Evolutionary conservation across 139 green algal genomes (phyloP).

Genomic region (Chlorella sorokiniana): DNA sequence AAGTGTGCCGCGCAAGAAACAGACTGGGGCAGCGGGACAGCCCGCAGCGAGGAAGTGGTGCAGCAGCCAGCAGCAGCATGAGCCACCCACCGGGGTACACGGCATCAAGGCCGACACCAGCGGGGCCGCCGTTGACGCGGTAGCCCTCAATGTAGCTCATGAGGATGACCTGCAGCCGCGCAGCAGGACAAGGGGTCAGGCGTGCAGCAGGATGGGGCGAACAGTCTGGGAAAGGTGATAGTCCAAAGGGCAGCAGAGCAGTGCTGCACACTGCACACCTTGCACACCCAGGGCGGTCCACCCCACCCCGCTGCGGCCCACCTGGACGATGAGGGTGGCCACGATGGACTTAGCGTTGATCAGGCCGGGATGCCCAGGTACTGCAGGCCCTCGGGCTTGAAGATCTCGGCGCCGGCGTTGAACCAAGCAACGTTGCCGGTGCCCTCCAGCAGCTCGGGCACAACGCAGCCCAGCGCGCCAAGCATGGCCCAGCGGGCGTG

Average conservation of each 20-base stretch:
- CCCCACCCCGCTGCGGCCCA: not conserved
- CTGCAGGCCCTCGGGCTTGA: slow-evolving; percentile 59
- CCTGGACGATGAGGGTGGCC: slow-evolving; percentile 69
- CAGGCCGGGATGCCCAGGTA: slow-evolving; percentile 76
- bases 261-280: not conserved
- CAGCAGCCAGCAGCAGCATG: slow-evolving; percentile 39
- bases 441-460: slow-evolving; percentile 74
- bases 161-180: slow-evolving; percentile 83
- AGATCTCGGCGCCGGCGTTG: slow-evolving; percentile 72
- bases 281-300: not conserved
- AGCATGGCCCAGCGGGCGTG: slow-evolving; percentile 94
- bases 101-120: slow-evolving; percentile 77
- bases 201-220: not conserved
- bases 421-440: slow-evolving; percentile 78
- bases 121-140: slow-evolving; percentile 79
- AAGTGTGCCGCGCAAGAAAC: not conserved
- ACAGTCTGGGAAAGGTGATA: too few relatives aligned
- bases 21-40: not conserved
- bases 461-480: slow-evolving; percentile 90
- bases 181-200: slow-evolving; percentile 35
- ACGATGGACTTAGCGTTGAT: slow-evolving; percentile 85
- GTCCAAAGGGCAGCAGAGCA: not conserved
- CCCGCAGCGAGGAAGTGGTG: not conserved
- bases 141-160: slow-evolving; percentile 89
- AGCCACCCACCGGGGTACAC: slow-evolving; percentile 79